Base-by-base conservation (phyloP, 345 rosid genomes). In the Xanthoceras sorbifolium region DNA sequence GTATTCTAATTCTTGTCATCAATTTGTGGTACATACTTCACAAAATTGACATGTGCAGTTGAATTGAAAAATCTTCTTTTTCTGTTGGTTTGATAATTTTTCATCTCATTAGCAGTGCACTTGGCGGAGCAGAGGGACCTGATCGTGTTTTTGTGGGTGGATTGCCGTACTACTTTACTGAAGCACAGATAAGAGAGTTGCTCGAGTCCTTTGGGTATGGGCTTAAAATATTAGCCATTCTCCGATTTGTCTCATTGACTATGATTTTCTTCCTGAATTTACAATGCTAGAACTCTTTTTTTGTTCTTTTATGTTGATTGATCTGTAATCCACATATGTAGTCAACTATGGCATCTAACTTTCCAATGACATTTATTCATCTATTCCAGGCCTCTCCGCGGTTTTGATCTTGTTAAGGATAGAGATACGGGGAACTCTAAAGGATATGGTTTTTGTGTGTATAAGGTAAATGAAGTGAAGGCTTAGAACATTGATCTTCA, bases 111-210 rank as follows among this genome's bases (percentile, higher is more conserved):
- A 64, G 5, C 81, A 81, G 84, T 22, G 61, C 76, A 77, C 59
- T 64, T 52, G 75, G 76, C 18, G 84, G 78, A 64, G 78, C 72
- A 54, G 83, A 83, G 55, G 85, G 85, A 42, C 80, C 85, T 42
- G 83, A 83, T 40, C 80, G 85, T 10, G 67, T 83, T 17, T 83
- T 83, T 83, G 85, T 83, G 60, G 85, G 86, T 70, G 83, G 86
- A 52, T 71, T 83, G 34, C 86, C 86, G 0, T 83, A 83, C 67
- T 80, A 80, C 77, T 77, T 77, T 46, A 77, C 83, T 17, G 86
- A 83, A 75, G 26, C 74, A 34, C 86, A 83, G 68, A 77, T 80
- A 48, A 74, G 79, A 71, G 86, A 83, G 46, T 65, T 83, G 73
- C 77, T 83, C 0, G 86, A 80, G 74, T 76, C 85, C 34, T 83